A percentile compares a stretch with the other conserved stretches of the same genome.
Conservation (phyloP, 2,329 filamentous ascomycete species). For the Colletotrichum lentis region DNA sequence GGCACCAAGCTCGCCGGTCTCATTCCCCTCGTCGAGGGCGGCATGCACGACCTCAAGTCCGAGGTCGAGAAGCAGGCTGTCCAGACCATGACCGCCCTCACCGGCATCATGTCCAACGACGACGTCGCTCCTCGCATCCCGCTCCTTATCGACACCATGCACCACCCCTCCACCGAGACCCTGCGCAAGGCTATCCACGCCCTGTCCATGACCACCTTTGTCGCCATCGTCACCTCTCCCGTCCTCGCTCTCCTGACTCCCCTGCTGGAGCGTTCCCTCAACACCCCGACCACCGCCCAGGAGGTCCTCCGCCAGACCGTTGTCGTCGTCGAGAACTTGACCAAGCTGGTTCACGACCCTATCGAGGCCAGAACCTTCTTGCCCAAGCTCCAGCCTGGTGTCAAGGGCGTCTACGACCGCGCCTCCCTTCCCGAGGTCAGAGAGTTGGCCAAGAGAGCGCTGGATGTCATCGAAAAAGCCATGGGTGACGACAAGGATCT, state of each 20-base stretch:
- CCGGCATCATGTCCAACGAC: conserved; percentile 91
- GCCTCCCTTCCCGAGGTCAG: conserved; percentile 95
- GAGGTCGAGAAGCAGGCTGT: conserved; percentile 91
- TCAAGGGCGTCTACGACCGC: conserved; percentile 85
- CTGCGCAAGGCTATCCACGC: conserved; percentile 97
- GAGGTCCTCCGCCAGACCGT: conserved; percentile 96
- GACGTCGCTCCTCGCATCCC: conserved; percentile 93
- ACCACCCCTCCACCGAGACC: conserved; percentile 87
- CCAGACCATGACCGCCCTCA: conserved; percentile 90
- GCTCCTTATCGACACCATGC: conserved; percentile 92
- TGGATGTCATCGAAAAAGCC: conserved; percentile 89
- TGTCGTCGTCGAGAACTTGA: conserved; percentile 96
- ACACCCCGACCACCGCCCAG: conserved; percentile 88
- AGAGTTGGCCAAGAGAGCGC: conserved; percentile 82
- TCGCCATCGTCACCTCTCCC: conserved; percentile 93
- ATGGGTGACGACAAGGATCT: conserved; percentile 78
- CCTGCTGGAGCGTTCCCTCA: conserved; percentile 90
- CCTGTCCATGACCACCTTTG: conserved; percentile 97
- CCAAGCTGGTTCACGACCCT: conserved; percentile 94
- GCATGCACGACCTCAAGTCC: conserved; percentile 95
- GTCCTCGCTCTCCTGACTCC: conserved; percentile 94
- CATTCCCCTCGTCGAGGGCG: conserved; percentile 88
- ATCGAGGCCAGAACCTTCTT: conserved; percentile 94
- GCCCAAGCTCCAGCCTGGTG: conserved; percentile 92
- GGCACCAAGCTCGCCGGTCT: conserved; percentile 84